Percentiles rank a stretch among this genome's conserved stretches.
phyloP scores from a whole-genome alignment of 352 stramenopile genomes.

The Phytophthora podocarpi region DNA sequence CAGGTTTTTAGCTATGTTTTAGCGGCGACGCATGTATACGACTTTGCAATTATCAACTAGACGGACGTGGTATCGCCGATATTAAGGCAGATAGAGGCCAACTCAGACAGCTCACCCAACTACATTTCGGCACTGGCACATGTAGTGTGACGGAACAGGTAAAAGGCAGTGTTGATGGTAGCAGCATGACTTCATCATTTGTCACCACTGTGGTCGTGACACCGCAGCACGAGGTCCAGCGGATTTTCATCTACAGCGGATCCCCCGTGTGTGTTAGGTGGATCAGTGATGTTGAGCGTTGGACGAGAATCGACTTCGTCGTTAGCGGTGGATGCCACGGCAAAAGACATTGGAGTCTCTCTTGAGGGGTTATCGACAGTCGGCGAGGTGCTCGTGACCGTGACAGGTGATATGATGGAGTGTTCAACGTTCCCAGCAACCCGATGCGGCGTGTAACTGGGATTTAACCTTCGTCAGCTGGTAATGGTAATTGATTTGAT shows the following conservation, averaged over 20 bases:
- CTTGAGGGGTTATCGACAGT: slow-evolving; percentile 77
- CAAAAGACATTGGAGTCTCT: slow-evolving; percentile 47
- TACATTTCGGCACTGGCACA: slow-evolving; percentile 30
- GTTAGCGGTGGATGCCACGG: slow-evolving; percentile 49
- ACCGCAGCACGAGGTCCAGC: slow-evolving; percentile 59
- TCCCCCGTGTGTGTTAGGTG: slow-evolving; percentile 67
- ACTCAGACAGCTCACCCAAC: slow-evolving; percentile 29
- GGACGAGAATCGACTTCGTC: slow-evolving; percentile 60
- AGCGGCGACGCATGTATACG: too few species aligned
- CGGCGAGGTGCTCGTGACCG: slow-evolving; percentile 51
- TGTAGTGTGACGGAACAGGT: slow-evolving; percentile 46
- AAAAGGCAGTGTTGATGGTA: slow-evolving; percentile 42
- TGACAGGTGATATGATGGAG: slow-evolving; percentile 25
- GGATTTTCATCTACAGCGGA: slow-evolving; percentile 66
- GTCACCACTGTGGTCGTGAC: slow-evolving; percentile 35
- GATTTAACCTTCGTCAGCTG: slow-evolving; percentile 58
- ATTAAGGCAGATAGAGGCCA: too few species aligned
- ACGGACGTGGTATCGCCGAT: too few species aligned
- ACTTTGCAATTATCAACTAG: too few species aligned
- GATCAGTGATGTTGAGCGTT: slow-evolving; percentile 62
- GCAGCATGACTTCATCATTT: neutral
- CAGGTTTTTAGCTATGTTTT: too few species aligned
- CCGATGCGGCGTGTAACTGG: slow-evolving; percentile 73
- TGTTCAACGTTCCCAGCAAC: slow-evolving; percentile 37
- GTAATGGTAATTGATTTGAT: too few species aligned